phyloP scores from a whole-genome alignment of 148 eudicot species.

The Agrostemma githago region DNA sequence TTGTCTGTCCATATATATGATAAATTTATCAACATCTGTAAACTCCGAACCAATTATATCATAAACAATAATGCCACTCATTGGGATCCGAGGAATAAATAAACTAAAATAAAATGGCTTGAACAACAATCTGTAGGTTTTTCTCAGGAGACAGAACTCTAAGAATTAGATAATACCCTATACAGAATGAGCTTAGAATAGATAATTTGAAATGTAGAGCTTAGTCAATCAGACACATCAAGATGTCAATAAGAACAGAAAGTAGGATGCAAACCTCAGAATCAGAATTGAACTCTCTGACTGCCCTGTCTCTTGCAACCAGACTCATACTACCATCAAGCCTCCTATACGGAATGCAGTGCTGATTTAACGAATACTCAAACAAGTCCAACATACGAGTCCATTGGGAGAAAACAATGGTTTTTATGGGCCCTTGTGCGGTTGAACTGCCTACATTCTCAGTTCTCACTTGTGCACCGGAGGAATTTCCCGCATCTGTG shows the following conservation, averaged over 20 bases:
- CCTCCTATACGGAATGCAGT: constrained; percentile 60
- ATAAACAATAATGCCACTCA: too few relatives aligned
- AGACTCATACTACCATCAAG: constrained; percentile 96
- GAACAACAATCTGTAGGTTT: neutral
- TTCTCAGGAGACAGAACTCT: neutral
- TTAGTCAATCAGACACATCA: neutral
- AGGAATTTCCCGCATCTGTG: constrained; percentile 22
- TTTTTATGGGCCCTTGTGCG: constrained; percentile 47
- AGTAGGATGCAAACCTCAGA: constrained; percentile 56
- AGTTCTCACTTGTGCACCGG: constrained; percentile 25
- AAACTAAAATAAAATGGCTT: neutral
- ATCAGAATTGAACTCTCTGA: constrained; percentile 85
- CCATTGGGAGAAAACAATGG: constrained; percentile 98
- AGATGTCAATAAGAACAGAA: neutral
- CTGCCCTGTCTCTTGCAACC: constrained; percentile 88
- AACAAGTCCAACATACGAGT: constrained; percentile 87
- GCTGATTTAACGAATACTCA: constrained; percentile 49
- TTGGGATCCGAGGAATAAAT: too few relatives aligned
- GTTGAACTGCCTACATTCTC: constrained; percentile 29
- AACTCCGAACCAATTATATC: too few relatives aligned
- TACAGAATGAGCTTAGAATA: neutral
- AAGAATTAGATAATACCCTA: neutral
- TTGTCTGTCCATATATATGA: neutral
- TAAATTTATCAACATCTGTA: too few relatives aligned
- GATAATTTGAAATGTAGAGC: neutral